Evolutionary conservation across 305 asterid genomes (phyloP), one percentile per base, ranked within the genome.

Genomic region (Ilex paraguariensis): DNA sequence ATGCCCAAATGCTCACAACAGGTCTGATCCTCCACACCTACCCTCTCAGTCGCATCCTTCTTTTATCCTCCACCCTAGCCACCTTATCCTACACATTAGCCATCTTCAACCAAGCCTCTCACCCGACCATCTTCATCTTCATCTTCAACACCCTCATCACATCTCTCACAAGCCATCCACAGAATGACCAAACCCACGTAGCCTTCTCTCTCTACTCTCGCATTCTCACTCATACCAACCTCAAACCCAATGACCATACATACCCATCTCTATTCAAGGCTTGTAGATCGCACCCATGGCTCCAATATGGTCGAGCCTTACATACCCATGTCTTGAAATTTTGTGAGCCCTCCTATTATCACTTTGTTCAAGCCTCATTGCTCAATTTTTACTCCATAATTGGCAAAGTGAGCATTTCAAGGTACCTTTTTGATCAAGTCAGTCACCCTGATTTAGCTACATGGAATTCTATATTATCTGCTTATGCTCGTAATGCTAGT

Each of bases 211-310:
- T 81, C 12, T 87, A 87, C 59, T 15, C 59, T 6, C 62, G 53
- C 42, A 73, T 81, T 68, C 71, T 81, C 6, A 12, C 59, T 51
- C 56, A 53, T 4, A 70, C 75, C 13, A 13, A 54, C 36, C 52
- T 79, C 42, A 67, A 62, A 65, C 95, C 95, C 21, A 87, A 87
- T 70, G 69, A 65, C 66, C 81, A 72, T 58, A 87, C 95, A 1
- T 87, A 68, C 67, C 92, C 92, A 1, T 87, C 95, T 64, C 77
- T 87, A 39, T 87, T 87, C 72, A 84, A 84, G 85, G 84, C 82
- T 30, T 76, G 87, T 53, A 81, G 82, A 51, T 64, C 78, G 32
- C 72, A 61, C 36, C 71, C 58, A 33, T 79, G 74, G 82, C 64
- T 80, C 59, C 66, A 64, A 66, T 77, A 74, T 6, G 95, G 93